Conservation (phyloP, 1,284 basidiomycete genomes). For the Laetiporus sulphureus region DNA sequence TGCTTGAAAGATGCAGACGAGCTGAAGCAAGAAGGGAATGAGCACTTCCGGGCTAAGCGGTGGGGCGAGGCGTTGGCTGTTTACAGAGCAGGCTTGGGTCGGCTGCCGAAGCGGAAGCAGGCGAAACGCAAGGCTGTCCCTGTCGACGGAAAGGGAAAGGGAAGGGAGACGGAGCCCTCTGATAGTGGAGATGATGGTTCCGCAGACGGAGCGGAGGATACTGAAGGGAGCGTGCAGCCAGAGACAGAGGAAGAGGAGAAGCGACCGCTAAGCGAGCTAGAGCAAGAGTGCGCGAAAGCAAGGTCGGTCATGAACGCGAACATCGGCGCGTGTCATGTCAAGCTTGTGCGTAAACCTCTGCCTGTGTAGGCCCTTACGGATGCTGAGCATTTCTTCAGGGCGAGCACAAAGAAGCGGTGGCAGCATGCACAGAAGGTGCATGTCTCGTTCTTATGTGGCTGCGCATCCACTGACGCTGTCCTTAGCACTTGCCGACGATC, state of each 20-base stretch:
- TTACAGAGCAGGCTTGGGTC: slow-evolving; percentile 54
- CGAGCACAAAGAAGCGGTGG: slow-evolving; percentile 69
- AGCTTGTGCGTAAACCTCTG: slow-evolving; percentile 45
- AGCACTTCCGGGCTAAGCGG: slow-evolving; percentile 39
- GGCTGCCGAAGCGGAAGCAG: slow-evolving; percentile 42
- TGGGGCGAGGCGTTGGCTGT: slow-evolving; percentile 63
- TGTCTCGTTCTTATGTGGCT: slow-evolving; percentile 4
- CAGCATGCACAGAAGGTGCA: slow-evolving; percentile 69
- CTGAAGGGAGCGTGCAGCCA: not conserved
- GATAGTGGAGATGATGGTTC: slow-evolving; percentile 1
- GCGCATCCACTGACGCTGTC: slow-evolving; percentile 4
- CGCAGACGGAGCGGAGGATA: slow-evolving; percentile 7
- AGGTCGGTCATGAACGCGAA: slow-evolving; percentile 73
- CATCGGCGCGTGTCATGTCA: slow-evolving; percentile 74
- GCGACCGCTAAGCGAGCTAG: slow-evolving; percentile 25
- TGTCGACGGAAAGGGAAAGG: slow-evolving; percentile 20
- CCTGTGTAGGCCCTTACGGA: not conserved
- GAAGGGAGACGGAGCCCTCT: slow-evolving; percentile 22
- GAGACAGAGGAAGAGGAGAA: slow-evolving; percentile 13
- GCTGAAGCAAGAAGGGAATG: slow-evolving; percentile 56
- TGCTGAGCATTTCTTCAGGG: slow-evolving; percentile 35
- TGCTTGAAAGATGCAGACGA: slow-evolving; percentile 45
- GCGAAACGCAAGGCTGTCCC: slow-evolving; percentile 9
- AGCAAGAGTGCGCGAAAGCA: slow-evolving; percentile 44
- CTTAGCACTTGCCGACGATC: slow-evolving; percentile 80